Base-by-base conservation (phyloP, 768 basidiomycete genomes). In the Tricholoma saponaceum region DNA sequence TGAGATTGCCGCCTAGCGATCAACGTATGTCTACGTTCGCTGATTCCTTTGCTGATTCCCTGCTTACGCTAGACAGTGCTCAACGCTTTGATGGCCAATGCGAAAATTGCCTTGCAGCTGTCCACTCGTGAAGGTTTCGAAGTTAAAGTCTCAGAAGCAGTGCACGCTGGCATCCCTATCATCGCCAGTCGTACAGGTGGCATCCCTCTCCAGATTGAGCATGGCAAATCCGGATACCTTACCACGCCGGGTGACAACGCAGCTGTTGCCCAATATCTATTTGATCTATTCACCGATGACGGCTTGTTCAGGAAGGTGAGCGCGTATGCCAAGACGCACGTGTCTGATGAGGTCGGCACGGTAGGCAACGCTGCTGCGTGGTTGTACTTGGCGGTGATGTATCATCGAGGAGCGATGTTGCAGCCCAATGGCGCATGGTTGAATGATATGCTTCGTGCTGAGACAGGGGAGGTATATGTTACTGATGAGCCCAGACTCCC, bases 51-150 rank as follows among this genome's bases (percentile, higher is more conserved):
- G 50, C 7, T 26, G 41, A 12, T 43, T 35, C 26, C 2, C 25
- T 52, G 43, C 66, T 39, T 52, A 60, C 20, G 26, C 43, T 58
- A 64, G 46, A 51, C 65, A 86, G 89, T 96, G 52, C 79, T 98
- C 58, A 94, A 96, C 62, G 87, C 89, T 8, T 80, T 97, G 64
- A 83, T 97, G 83, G 86, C 89, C 53, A 95, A 95, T 63, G 82
- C 91, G 46, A 87, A 90, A 76, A 87, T 95, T 57, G 94, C 91
- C 4, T 82, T 93, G 51, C 95, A 98, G 71, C 84, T 98, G 46
- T 94, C 92, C 52, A 88, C 90, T 46, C 88, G 94, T 57, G 95
- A 98, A 75, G 95, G 95, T 26, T 98, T 97, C 74, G 95, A 98
- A 68, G 92, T 98, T 74, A 98, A 98, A 72, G 94, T 95, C 51